Conservation (phyloP, 805 yeast genomes). For the Lipomyces sp. region DNA sequence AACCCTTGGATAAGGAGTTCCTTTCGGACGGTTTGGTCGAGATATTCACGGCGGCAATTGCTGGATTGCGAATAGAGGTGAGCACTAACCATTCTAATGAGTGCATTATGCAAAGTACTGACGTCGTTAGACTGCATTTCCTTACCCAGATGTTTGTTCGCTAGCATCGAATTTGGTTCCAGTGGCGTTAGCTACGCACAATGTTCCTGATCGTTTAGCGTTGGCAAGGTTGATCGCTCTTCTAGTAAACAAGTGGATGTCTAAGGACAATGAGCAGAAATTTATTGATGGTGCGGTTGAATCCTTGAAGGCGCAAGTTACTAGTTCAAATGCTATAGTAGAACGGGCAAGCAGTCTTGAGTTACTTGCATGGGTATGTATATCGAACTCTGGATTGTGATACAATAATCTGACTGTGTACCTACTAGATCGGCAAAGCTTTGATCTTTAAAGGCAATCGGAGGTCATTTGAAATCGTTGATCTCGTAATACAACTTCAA, state of each 20-base stretch:
- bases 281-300: conserved; percentile 37
- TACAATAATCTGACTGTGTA: neutral
- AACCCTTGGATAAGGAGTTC: conserved; percentile 21
- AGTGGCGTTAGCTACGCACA: neutral
- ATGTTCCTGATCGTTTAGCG: conserved; percentile 53
- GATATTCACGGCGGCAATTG: conserved; percentile 29
- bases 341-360: conserved; percentile 20
- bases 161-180: conserved; percentile 12
- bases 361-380: conserved; percentile 26
- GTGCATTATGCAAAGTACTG: neutral
- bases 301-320: neutral
- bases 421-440: conserved; percentile 60
- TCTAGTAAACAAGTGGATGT: conserved; percentile 61
- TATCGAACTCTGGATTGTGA: neutral
- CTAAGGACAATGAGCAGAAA: conserved; percentile 38
- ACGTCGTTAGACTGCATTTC: conserved; percentile 11
- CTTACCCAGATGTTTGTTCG: conserved; percentile 1
- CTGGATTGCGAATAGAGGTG: conserved; percentile 25
- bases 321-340: neutral
- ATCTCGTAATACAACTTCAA: conserved; percentile 48
- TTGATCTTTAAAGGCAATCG: conserved; percentile 62
- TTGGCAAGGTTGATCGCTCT: conserved; percentile 62
- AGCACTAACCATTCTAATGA: neutral
- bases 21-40: conserved; percentile 17
- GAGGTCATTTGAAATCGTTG: conserved; percentile 46